Base-by-base conservation (phyloP, 176 grass and related monocot species). In the Triticum turgidum region DNA sequence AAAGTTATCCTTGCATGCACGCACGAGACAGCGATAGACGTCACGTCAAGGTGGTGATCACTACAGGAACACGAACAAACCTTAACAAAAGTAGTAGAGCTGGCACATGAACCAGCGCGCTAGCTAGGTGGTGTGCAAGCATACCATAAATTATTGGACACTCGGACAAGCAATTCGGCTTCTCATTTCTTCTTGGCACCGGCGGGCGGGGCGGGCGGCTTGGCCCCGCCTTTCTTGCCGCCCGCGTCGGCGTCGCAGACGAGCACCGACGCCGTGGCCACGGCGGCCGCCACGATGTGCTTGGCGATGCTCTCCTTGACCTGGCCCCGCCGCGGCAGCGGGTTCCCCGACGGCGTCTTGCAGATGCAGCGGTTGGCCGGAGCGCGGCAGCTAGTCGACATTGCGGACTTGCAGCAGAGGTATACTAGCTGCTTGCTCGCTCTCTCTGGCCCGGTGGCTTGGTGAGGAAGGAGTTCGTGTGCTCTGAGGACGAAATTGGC, bases 261-360 rank as follows among this genome's bases (percentile, higher is more conserved):
- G 4, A 61, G 69, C 64, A 2, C 45, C 12, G 82, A 79, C 0
- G 33, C 85, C 20, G 87, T 29, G 24, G 86, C 89, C 42, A 38
- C 66, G 27, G 69, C 67, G 27, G 69, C 77, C 1, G 52, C 65
- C 35, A 63, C 10, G 49, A 97, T 37, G 15, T 89, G 71, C 71
- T 39, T 91, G 35, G 52, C 39, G 64, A 97, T 94, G 32, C 21
- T 84, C 71, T 82, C 79, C 89, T 91, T 97, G 70, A 97, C 80
- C 72, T 93, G 85, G 12, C 95, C 95, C 65, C 95, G 79, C 82
- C 86, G 84, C 6, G 89, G 92, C 84, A 73, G 83, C 37, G 90
- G 92, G 84, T 90, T 95, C 54, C 89, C 91, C 5, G 84, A 62
- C 27, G 92, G 73, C 65, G 68, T 74, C 86, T 82, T 86, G 83